A percentile compares a stretch with the other conserved stretches of the same genome.
Conservation (phyloP, 768 basidiomycete genomes). For the Tylopilus sp. region DNA sequence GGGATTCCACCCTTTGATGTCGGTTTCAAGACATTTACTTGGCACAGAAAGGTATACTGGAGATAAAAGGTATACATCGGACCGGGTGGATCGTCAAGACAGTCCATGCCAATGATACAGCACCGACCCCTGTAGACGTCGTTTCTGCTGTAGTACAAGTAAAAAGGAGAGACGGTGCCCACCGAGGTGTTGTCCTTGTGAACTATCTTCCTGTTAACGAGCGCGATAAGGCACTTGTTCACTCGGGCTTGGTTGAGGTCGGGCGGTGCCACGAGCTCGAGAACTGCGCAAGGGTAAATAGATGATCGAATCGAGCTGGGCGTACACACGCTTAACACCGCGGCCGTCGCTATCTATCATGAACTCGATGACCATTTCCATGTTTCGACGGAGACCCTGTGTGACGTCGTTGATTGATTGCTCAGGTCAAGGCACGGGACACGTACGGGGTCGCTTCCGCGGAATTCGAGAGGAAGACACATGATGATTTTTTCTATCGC, state of each 20-base stretch:
- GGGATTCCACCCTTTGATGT: too few species aligned
- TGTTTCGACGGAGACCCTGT: constrained; percentile 69
- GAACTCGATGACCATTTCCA: constrained; percentile 77
- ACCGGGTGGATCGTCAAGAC: constrained; percentile 18
- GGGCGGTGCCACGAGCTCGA: constrained; percentile 72
- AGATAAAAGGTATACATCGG: background rate
- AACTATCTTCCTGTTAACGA: constrained; percentile 84
- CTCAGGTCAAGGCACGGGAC: background rate
- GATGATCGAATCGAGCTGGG: background rate
- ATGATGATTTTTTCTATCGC: constrained; percentile 70
- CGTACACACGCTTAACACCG: constrained; percentile 52
- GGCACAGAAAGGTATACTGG: background rate
- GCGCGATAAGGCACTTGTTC: constrained; percentile 89
- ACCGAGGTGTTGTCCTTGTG: constrained; percentile 68
- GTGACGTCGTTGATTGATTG: background rate
- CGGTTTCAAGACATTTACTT: too few species aligned
- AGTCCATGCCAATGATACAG: constrained; percentile 69
- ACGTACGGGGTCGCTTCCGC: constrained; percentile 82
- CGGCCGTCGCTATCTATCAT: constrained; percentile 62
- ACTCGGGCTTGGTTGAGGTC: constrained; percentile 88
- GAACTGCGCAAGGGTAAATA: constrained; percentile 44
- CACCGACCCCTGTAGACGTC: constrained; percentile 50
- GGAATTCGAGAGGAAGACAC: constrained; percentile 83
- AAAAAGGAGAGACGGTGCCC: constrained; percentile 10
- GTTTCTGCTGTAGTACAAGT: background rate